Evolutionary conservation across 1,284 basidiomycete species (phyloP), one percentile per base, ranked within the genome.

Genomic region (Phellopilus nigrolimitatus): DNA sequence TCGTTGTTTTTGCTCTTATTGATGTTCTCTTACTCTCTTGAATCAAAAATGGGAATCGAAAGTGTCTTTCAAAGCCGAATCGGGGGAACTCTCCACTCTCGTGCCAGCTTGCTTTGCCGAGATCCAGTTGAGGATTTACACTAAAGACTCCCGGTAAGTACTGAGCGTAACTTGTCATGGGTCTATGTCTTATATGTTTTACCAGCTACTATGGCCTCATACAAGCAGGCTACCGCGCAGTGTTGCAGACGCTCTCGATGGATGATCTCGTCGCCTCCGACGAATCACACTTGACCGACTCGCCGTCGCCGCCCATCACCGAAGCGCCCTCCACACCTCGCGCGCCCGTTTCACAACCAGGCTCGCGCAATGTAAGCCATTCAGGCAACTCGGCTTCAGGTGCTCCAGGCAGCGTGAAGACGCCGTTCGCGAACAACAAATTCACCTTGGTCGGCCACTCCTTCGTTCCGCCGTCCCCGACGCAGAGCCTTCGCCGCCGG

Each of bases 101-200:
- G 75, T 81, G 66, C 88, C 88, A 0, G 56, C 63, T 0, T 66
- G 62, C 12, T 88, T 86, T 55, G 82, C 75, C 0, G 88, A 91
- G 62, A 68, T 81, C 12, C 70, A 79, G 41, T 63, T 88, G 25
- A 71, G 82, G 6, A 68, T 90, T 3, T 90, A 79, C 61, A 84
- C 86, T 15, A 80, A 80, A 59, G 76, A 85, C n/a, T 59, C 64
- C 0, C 61, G 61, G 75, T 76, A 58, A 21, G 70, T 57, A 47
- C n/a, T 22, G 30, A n/a, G 9, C 22, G 31, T 8, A 12, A 17
- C 30, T 19, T 24, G 4, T 33, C 4, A 38, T 2, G 3, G 12
- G 31, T 34, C 36, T 1, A 47, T 40, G 13, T 38, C 28, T 13
- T 8, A 43, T 64, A 61, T 40, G 15, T 5, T 33, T 17, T 27